phyloP scores from a whole-genome alignment of 2,329 filamentous ascomycete genomes.

The Monosporascus sp. region DNA sequence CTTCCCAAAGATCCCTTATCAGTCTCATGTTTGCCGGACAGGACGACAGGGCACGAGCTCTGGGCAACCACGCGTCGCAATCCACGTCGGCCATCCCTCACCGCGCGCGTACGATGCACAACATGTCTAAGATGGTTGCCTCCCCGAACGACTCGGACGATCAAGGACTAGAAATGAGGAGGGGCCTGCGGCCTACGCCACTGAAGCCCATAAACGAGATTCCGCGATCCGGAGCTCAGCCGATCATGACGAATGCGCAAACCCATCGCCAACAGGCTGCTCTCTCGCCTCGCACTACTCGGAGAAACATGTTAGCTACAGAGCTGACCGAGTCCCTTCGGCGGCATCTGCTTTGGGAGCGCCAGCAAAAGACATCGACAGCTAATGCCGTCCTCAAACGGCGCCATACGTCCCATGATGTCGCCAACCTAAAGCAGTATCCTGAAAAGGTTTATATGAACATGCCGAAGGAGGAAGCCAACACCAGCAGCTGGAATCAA shows the following conservation, averaged over 20 bases:
- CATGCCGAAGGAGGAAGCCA: conserved; percentile 52
- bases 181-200: conserved; percentile 42
- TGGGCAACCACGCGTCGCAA: conserved; percentile 64
- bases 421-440: conserved; percentile 81
- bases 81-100: conserved; percentile 64
- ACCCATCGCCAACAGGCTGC: conserved; percentile 63
- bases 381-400: conserved; percentile 85
- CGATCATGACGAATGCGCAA: conserved; percentile 70
- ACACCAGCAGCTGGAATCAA: conserved; percentile 75
- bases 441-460: conserved; percentile 61
- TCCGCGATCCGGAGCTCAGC: conserved; percentile 64
- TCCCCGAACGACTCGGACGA: conserved; percentile 58
- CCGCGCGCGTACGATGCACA: conserved; percentile 49
- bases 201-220: conserved; percentile 55
- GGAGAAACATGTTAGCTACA: conserved; percentile 90
- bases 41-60: conserved; percentile 62
- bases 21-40: conserved; percentile 79
- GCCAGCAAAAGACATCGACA: conserved; percentile 87
- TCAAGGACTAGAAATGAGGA: conserved; percentile 59
- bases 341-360: conserved; percentile 88
- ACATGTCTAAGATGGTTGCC: conserved; percentile 36
- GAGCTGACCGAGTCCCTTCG: conserved; percentile 91
- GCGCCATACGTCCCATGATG: conserved; percentile 83
- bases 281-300: conserved; percentile 84
- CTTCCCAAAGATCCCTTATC: conserved; percentile 80